These are phyloP conservation scores for Trifolium dubium DNA, from an alignment of 306 rosid genomes.

Conservation along the genomic window DNA sequence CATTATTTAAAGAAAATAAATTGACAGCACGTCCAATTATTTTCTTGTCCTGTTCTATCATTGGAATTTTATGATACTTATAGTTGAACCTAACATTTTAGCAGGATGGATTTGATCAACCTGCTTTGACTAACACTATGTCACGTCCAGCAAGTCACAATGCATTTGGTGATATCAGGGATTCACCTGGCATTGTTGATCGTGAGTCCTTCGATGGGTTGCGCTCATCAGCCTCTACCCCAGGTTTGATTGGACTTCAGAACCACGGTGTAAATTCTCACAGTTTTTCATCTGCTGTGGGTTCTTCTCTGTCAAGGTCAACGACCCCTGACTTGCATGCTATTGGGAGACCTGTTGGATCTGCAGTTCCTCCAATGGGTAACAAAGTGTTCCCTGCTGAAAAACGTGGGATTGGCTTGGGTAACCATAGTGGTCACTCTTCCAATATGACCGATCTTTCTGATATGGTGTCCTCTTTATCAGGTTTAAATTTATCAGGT, in stretches of 20 bases:
- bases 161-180: slow-evolving; percentile 67
- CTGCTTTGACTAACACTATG: slow-evolving; percentile 64
- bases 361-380: slow-evolving; percentile 67
- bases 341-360: slow-evolving; percentile 68
- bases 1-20: slow-evolving; percentile 28
- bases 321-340: slow-evolving; percentile 76
- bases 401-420: slow-evolving; percentile 55
- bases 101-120: slow-evolving; percentile 84
- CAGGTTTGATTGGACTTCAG: slow-evolving; percentile 65
- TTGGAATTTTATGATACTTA: slow-evolving; percentile 30
- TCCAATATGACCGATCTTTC: slow-evolving; percentile 61
- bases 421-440: slow-evolving; percentile 57
- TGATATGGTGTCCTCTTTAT: slow-evolving; percentile 61
- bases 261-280: slow-evolving; percentile 58
- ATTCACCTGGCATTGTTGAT: slow-evolving; percentile 54
- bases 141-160: slow-evolving; percentile 69
- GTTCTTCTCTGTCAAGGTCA: slow-evolving; percentile 68
- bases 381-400: slow-evolving; percentile 59
- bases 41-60: slow-evolving; percentile 30
- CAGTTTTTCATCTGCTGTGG: slow-evolving; percentile 61
- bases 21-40: slow-evolving; percentile 24
- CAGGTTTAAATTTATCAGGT: slow-evolving; percentile 69
- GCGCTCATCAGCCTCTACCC: slow-evolving; percentile 58
- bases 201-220: slow-evolving; percentile 65
- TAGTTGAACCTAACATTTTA: slow-evolving; percentile 44